phyloP scores from a whole-genome alignment of 2,329 filamentous ascomycete genomes.

The Aspergillus quadrilineatus region DNA sequence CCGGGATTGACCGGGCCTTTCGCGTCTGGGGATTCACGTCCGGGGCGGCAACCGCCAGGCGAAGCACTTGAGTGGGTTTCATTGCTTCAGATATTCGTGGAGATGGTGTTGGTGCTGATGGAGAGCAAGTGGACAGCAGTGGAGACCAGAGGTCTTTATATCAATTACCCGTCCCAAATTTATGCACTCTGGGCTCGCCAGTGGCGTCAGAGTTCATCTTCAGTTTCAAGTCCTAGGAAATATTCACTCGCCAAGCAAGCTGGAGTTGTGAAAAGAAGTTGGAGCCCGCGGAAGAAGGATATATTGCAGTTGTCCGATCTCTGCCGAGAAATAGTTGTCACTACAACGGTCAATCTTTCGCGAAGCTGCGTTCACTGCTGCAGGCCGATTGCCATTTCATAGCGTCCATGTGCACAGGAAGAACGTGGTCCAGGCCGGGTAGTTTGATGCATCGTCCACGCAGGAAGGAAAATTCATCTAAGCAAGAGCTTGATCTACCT shows the following conservation, averaged over 20 bases:
- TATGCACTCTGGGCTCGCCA: background rate
- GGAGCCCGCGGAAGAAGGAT: background rate
- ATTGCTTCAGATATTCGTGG: background rate
- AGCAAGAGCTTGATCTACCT: slow-evolving; percentile 3
- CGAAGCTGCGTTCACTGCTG: background rate
- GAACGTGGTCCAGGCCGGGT: background rate
- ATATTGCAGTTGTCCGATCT: slow-evolving; percentile 2
- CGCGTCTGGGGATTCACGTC: slow-evolving; percentile 79
- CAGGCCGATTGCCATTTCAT: background rate
- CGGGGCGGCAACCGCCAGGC: slow-evolving; percentile 49
- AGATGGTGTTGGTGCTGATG: background rate
- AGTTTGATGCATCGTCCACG: background rate
- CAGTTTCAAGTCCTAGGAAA: slow-evolving; percentile 5
- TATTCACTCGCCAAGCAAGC: slow-evolving; percentile 5
- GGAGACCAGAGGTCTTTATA: background rate
- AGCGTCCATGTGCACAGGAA: background rate
- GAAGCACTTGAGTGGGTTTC: slow-evolving; percentile 3
- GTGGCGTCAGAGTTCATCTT: background rate
- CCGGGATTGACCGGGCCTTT: slow-evolving; percentile 77
- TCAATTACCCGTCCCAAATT: background rate
- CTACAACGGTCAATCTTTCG: background rate
- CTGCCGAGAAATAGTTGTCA: background rate
- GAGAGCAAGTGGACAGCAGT: background rate
- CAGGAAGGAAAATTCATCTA: background rate
- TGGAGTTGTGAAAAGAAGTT: background rate